Conservation (phyloP, 73 alveolate species). For the Blepharisma stoltei region DNA sequence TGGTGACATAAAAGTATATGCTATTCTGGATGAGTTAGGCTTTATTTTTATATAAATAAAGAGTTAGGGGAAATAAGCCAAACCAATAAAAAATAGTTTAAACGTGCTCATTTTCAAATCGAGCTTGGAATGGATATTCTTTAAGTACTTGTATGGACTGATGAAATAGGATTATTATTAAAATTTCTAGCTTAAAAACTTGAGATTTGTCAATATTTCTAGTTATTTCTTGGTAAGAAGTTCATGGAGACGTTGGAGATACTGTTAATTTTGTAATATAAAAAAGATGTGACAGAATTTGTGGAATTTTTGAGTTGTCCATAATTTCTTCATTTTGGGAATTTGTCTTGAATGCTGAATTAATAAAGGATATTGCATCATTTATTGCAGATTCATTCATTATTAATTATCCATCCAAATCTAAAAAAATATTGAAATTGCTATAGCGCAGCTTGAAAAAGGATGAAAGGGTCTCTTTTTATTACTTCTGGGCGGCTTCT, state of each 20-base stretch:
- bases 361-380: not conserved
- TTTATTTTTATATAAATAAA: no score
- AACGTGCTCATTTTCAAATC: no score
- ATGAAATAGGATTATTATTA: not conserved
- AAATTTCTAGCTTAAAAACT: not conserved
- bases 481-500: constrained; percentile 15
- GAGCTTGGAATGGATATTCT: no score
- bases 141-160: not conserved
- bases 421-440: not conserved
- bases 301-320: no score
- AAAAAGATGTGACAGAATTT: no score
- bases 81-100: no score
- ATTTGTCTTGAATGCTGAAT: not conserved
- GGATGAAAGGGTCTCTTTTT: constrained; percentile 27
- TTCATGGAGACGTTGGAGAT: no score
- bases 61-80: no score
- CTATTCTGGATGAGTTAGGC: no score
- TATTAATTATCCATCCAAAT: not conserved
- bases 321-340: no score
- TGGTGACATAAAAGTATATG: no score
- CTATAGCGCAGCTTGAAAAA: not conserved
- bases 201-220: not conserved
- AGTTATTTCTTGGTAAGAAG: not conserved
- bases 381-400: not conserved
- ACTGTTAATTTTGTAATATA: no score